Evolutionary conservation across 1,139 yeast species (phyloP), one percentile per base, ranked within the genome.

Genomic region (Diutina pseudorugosa): DNA sequence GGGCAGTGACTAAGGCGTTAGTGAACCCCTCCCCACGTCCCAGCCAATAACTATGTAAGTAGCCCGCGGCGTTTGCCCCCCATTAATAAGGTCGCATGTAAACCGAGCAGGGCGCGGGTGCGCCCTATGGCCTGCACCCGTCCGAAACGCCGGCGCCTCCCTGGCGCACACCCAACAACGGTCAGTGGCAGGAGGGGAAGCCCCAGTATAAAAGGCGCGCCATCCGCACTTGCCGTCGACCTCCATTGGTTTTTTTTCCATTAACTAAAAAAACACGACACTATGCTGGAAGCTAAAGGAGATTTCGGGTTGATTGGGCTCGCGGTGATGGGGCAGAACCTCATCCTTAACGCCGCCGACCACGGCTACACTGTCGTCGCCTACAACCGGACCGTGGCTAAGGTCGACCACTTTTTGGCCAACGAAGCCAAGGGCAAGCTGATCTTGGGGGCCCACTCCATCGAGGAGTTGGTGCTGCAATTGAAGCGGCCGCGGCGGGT

Each of bases 311-410:
- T 93, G 73, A 91, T 93, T 68, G 98, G 98, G 70, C 82, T 93
- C 82, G 98, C 98, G 85, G 98, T 93, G 63, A 93, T 93, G 98
- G 98, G 98, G 74, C 98, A 91, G 73, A 93, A 93, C 83, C 79
- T 93, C 80, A 89, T 93, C 72, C 82, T 93, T 64, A 93, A 93
- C 75, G 95, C 94, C 66, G 98, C 98, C 63, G 98, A 93, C 79
- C 95, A 93, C 76, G 97, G 97, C 55, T 87, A 77, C 75, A 88
- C 95, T 61, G 98, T 93, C 64, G 96, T 89, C 64, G 98, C 97
- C 58, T 93, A 82, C 85, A 93, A 93, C 93, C 88, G 98, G 82
- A 91, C 98, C 58, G 90, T 84, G 56, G 73, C 95, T 54, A 93
- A 90, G 77, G 98, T 93, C 62, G 98, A 93, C 72, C 88, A 85